Percentiles rank a stretch among this genome's conserved stretches.
These are phyloP conservation scores for Lactarius quietus DNA, from an alignment of 768 basidiomycete genomes.

Conservation along the genomic window DNA sequence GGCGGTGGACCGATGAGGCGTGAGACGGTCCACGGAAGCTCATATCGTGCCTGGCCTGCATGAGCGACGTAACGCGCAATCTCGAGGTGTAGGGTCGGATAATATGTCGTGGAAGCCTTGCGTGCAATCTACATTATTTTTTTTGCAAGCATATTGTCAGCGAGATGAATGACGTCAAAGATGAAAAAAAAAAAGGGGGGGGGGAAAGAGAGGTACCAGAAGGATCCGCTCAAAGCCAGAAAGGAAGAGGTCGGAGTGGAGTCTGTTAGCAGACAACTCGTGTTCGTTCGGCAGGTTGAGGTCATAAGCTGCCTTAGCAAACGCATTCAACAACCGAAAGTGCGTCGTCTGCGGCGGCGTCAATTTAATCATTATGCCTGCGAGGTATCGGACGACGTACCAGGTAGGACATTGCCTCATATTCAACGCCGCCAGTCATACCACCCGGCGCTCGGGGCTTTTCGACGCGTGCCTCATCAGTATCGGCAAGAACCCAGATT, in stretches of 20 bases:
- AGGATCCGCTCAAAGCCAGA: conserved; percentile 91
- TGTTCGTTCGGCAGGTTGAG: conserved; percentile 64
- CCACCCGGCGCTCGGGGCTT: conserved; percentile 92
- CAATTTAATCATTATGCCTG: conserved; percentile 2
- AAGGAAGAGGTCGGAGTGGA: conserved; percentile 84
- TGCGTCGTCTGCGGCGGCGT: conserved; percentile 68
- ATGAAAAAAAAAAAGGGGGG: background rate
- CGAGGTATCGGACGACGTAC: conserved; percentile 39
- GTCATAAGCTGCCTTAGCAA: conserved; percentile 62
- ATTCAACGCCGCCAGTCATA: conserved; percentile 98
- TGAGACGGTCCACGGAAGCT: conserved; percentile 78
- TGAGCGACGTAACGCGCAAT: conserved; percentile 80
- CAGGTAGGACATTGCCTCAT: conserved; percentile 93
- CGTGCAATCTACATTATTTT: conserved; percentile 71
- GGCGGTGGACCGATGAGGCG: conserved; percentile 81
- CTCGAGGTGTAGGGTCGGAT: conserved; percentile 92
- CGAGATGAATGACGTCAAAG: background rate
- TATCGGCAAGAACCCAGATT: conserved; percentile 81
- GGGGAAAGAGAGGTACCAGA: conserved; percentile 50
- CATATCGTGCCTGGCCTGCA: conserved; percentile 61
- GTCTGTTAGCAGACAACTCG: conserved; percentile 71
- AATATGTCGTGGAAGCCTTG: conserved; percentile 92
- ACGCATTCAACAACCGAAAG: conserved; percentile 79
- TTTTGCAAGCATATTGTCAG: background rate
- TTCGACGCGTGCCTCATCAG: conserved; percentile 82